Evolutionary conservation across 495 filamentous ascomycete genomes (phyloP).

Genomic region (Hypoxylon cercidicola): DNA sequence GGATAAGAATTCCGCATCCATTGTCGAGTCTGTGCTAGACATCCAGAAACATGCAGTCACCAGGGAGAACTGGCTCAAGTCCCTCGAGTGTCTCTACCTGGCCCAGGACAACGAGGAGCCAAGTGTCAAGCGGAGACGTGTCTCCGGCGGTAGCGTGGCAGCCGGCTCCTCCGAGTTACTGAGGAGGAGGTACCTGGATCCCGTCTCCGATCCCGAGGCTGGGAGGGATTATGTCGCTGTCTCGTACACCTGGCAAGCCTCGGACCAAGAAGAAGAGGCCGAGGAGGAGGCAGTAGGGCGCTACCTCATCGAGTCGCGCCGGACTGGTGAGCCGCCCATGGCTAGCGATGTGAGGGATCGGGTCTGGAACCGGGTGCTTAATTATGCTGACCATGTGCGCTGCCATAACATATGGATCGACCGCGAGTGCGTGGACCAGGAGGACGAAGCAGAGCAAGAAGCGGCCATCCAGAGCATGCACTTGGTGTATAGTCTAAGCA

Average conservation of each 20-base stretch:
- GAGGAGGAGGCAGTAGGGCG: conserved; percentile 12
- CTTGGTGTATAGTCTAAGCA: conserved; percentile 49
- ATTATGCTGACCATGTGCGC: conserved; percentile 36
- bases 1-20: conserved; percentile 29
- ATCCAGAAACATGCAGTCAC: conserved; percentile 39
- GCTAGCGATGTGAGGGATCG: conserved; percentile 39
- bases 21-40: conserved; percentile 41
- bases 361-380: conserved; percentile 40
- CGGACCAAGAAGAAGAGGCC: conserved; percentile 35
- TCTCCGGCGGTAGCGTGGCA: conserved; percentile 36
- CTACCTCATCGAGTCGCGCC: conserved; percentile 40
- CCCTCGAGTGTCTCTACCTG: conserved; percentile 43
- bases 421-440: conserved; percentile 54
- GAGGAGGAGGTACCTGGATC: conserved; percentile 37
- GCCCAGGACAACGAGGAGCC: conserved; percentile 35
- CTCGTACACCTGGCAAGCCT: conserved; percentile 46
- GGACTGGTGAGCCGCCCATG: conserved; percentile 34
- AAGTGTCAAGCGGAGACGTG: conserved; percentile 40
- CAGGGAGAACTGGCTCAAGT: conserved; percentile 43
- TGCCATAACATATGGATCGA: conserved; percentile 56
- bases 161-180: conserved; percentile 26
- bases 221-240: conserved; percentile 44
- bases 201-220: conserved; percentile 20
- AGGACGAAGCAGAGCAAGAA: conserved; percentile 46
- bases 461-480: conserved; percentile 55